A percentile compares a stretch with the other conserved stretches of the same genome.
These are phyloP conservation scores for Reutealis trisperma DNA, from an alignment of 345 rosid species.

Conservation along the genomic window DNA sequence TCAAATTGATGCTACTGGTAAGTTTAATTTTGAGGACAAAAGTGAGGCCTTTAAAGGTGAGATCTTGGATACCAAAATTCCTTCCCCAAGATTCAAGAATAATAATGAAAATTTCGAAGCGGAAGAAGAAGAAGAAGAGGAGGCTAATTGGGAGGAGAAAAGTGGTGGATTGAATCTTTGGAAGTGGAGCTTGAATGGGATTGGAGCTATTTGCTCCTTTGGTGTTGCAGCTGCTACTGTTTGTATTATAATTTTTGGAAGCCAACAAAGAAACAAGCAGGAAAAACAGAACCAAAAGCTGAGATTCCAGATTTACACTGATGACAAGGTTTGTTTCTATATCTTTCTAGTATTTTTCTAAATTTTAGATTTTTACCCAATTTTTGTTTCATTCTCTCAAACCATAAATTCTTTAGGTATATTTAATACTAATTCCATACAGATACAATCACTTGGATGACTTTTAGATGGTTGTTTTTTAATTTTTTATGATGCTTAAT, in stretches of 20 bases:
- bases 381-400: neutral
- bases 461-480: neutral
- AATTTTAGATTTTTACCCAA: neutral
- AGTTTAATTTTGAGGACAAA: slow-evolving; percentile 42
- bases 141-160: slow-evolving; percentile 41
- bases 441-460: neutral
- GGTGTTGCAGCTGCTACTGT: slow-evolving; percentile 95
- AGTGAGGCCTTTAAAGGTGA: slow-evolving; percentile 20
- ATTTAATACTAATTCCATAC: neutral
- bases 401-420: neutral
- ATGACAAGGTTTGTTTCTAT: slow-evolving; percentile 59
- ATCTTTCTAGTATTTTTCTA: neutral
- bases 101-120: slow-evolving; percentile 18
- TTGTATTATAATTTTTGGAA: slow-evolving; percentile 62
- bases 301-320: slow-evolving; percentile 65
- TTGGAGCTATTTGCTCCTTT: slow-evolving; percentile 88
- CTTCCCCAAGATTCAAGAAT: slow-evolving; percentile 44
- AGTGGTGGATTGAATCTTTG: slow-evolving; percentile 55
- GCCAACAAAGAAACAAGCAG: slow-evolving; percentile 53
- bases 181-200: slow-evolving; percentile 80
- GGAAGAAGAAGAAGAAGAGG: slow-evolving; percentile 19
- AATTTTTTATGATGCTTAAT: neutral
- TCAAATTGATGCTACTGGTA: slow-evolving; percentile 41
- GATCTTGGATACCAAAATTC: slow-evolving; percentile 31
- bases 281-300: slow-evolving; percentile 49